These are phyloP conservation scores for Moesziomyces parantarcticus DNA, from an alignment of 1,284 basidiomycete species.

Conservation along the genomic window DNA sequence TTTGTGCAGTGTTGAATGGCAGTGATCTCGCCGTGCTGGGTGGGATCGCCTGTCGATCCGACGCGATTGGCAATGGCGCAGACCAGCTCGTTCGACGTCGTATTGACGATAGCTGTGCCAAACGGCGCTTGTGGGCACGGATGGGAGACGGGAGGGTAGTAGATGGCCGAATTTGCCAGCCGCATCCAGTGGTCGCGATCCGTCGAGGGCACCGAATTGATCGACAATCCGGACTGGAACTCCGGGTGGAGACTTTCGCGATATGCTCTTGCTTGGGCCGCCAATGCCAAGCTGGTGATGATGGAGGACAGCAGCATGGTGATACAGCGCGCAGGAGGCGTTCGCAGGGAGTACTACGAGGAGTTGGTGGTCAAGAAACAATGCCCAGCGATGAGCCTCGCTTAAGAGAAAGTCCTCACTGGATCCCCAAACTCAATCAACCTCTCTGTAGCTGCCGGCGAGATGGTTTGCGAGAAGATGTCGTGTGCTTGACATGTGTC, in stretches of 20 bases:
- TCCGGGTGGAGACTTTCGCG: conserved; percentile 37
- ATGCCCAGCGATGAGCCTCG: too few relatives aligned
- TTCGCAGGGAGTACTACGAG: not conserved
- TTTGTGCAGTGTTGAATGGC: conserved; percentile 52
- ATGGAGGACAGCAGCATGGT: conserved; percentile 10
- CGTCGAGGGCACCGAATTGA: conserved; percentile 37
- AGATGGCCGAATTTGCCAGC: conserved; percentile 32
- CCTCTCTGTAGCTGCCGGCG: too few relatives aligned
- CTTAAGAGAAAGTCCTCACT: too few relatives aligned
- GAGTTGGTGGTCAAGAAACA: conserved; percentile 6
- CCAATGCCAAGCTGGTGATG: not conserved
- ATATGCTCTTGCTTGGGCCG: conserved; percentile 1
- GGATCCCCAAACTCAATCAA: too few relatives aligned
- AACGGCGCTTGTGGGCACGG: conserved; percentile 45
- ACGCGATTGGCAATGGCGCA: conserved; percentile 55
- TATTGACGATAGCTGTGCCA: conserved; percentile 49
- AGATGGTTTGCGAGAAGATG: too few relatives aligned
- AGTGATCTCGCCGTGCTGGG: conserved; percentile 55
- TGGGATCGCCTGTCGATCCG: conserved; percentile 53
- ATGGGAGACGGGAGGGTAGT: conserved; percentile 30
- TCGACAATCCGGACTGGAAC: conserved; percentile 47
- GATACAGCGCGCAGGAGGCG: not conserved
- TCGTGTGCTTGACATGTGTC: too few relatives aligned
- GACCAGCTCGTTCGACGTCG: conserved; percentile 55
- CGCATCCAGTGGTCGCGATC: conserved; percentile 48